Evolutionary conservation across 768 basidiomycete genomes (phyloP).

Genomic region (Phylloporus rhodoxanthus): DNA sequence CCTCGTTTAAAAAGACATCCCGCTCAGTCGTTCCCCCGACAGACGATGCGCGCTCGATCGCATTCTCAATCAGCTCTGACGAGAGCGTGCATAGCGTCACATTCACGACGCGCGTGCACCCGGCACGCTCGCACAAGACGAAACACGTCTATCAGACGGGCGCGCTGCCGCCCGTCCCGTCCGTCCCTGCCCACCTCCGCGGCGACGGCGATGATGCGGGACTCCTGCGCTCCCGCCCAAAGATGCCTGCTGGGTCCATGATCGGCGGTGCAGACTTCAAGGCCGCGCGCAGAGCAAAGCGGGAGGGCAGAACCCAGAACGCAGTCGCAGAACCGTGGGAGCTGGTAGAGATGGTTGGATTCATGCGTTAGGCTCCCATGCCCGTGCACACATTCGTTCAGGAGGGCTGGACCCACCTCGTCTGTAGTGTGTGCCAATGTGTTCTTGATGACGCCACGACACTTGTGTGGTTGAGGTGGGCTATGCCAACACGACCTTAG

Average conservation of each 20-base stretch:
- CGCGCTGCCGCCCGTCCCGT: constrained; percentile 19
- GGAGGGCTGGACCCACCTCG: neutral
- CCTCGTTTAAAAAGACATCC: neutral
- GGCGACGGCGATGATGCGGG: constrained; percentile 10
- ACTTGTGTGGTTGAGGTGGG: neutral
- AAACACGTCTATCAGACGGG: constrained; percentile 17
- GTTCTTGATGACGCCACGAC: neutral
- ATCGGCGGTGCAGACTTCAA: constrained; percentile 28
- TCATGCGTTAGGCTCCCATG: constrained; percentile 5
- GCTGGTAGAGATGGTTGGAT: constrained; percentile 29
- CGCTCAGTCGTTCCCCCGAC: constrained; percentile 5
- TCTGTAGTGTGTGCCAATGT: neutral
- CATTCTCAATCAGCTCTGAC: constrained; percentile 26
- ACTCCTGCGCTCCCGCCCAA: constrained; percentile 17
- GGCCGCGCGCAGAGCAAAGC: constrained; percentile 24
- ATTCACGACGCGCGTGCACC: constrained; percentile 16
- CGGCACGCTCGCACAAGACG: constrained; percentile 7
- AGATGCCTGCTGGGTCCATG: constrained; percentile 20
- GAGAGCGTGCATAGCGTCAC: constrained; percentile 23
- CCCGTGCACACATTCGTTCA: neutral
- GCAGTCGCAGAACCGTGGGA: constrained; percentile 14
- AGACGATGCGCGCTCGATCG: constrained; percentile 21
- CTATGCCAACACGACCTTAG: neutral
- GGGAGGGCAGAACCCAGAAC: constrained; percentile 11
- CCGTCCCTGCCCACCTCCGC: constrained; percentile 13